Evolutionary conservation across 768 basidiomycete species (phyloP).

Genomic region (Suillus cothurnatus): DNA sequence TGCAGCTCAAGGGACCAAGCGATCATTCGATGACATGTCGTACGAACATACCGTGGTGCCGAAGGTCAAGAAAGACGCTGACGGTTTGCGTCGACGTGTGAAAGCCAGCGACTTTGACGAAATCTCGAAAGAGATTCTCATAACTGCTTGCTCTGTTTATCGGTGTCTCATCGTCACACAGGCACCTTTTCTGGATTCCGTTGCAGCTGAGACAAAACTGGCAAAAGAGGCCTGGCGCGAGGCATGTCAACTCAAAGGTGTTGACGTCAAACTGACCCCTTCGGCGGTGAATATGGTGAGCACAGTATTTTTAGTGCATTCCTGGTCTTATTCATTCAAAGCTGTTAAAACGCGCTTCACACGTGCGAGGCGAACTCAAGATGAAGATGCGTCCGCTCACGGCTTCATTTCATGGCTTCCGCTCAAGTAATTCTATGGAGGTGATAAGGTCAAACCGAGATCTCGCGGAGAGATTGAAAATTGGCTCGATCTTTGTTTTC

Average conservation of each 20-base stretch:
- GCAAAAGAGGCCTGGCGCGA: conserved; percentile 7
- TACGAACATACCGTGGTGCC: background rate
- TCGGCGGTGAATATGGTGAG: conserved; percentile 7
- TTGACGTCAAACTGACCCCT: conserved; percentile 6
- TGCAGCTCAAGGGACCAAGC: background rate
- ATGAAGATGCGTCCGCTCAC: conserved; percentile 5
- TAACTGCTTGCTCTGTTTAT: conserved; percentile 17
- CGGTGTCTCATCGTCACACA: conserved; percentile 20
- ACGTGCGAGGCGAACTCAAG: conserved; percentile 14
- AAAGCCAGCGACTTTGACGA: conserved; percentile 23
- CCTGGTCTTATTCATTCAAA: background rate
- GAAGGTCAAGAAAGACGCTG: background rate
- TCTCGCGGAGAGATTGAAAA: background rate
- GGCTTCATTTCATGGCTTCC: conserved; percentile 3
- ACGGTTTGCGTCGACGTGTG: background rate
- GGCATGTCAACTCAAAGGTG: conserved; percentile 3
- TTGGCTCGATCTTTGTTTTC: background rate
- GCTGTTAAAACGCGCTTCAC: conserved; percentile 8
- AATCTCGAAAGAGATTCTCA: conserved; percentile 21
- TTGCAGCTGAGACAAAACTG: conserved; percentile 3
- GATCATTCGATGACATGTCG: background rate
- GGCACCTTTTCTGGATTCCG: conserved; percentile 23
- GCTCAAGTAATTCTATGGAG: background rate
- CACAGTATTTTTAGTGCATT: background rate
- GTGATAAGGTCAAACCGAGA: background rate